Evolutionary conservation across 2,329 filamentous ascomycete genomes (phyloP).

Genomic region (Chaetomiaceae sp.): DNA sequence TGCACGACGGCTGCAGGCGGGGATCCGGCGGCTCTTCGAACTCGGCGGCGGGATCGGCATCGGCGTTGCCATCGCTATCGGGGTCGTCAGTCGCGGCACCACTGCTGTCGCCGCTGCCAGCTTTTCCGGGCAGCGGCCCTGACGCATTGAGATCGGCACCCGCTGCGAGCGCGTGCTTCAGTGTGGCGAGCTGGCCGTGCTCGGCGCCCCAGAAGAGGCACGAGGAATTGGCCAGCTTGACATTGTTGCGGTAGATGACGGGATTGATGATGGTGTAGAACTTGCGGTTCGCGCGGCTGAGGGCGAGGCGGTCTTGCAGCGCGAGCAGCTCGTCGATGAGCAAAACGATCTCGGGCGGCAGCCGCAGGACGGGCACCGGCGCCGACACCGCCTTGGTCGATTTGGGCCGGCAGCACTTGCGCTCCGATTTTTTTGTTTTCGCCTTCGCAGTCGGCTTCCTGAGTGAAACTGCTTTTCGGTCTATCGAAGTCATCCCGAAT

Average conservation of each 20-base stretch:
- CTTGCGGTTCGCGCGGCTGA: constrained; percentile 16
- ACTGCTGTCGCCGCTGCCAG: not conserved
- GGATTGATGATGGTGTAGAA: constrained; percentile 21
- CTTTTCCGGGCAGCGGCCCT: constrained; percentile 13
- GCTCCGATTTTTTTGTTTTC: constrained; percentile 10
- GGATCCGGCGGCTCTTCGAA: constrained; percentile 1
- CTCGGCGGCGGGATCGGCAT: constrained; percentile 9
- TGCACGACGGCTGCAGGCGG: constrained; percentile 7
- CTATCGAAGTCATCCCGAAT: constrained; percentile 6
- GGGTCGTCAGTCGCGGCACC: constrained; percentile 3
- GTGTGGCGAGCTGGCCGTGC: constrained; percentile 20
- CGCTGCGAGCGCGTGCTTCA: constrained; percentile 21
- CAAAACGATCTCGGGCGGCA: constrained; percentile 21
- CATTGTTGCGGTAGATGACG: constrained; percentile 20
- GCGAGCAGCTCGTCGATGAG: constrained; percentile 19
- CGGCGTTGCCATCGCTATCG: constrained; percentile 6
- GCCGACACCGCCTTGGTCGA: constrained; percentile 6
- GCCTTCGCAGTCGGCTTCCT: constrained; percentile 11
- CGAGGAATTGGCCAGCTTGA: constrained; percentile 9
- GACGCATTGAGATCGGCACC: constrained; percentile 20
- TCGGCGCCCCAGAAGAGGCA: constrained; percentile 23
- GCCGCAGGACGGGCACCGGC: constrained; percentile 15
- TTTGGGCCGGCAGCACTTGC: constrained; percentile 5
- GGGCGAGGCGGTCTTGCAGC: constrained; percentile 16
- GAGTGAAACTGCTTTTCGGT: constrained; percentile 1